Percentiles rank a stretch among this genome's conserved stretches.
phyloP scores from a whole-genome alignment of 202 grass and related monocot genomes.

The Cymbopogon flexuosus region DNA sequence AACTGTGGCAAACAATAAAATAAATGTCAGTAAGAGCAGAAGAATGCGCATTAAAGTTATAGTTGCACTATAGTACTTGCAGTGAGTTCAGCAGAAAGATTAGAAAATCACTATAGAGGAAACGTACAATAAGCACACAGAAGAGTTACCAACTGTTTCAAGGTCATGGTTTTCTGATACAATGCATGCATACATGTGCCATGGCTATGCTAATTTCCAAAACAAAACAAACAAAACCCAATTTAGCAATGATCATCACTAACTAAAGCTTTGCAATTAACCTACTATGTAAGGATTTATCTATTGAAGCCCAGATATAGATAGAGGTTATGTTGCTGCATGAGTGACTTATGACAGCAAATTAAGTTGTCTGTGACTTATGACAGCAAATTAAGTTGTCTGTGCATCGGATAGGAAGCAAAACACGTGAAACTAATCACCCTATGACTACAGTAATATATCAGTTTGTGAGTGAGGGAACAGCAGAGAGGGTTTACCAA shows the following conservation, averaged over 20 bases:
- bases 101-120: background rate
- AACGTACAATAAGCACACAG: background rate
- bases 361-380: background rate
- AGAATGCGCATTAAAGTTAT: background rate
- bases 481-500: constrained; percentile 45
- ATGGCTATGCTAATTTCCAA: background rate
- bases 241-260: background rate
- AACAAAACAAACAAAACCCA: background rate
- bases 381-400: background rate
- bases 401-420: background rate
- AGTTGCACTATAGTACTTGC: background rate
- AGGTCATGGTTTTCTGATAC: background rate
- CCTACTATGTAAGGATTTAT: constrained; percentile 2
- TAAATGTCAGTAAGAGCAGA: constrained; percentile 10
- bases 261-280: background rate
- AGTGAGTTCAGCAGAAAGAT: background rate
- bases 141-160: background rate
- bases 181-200: background rate
- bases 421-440: background rate
- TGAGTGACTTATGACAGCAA: background rate
- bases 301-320: background rate
- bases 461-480: background rate
- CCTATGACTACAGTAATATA: background rate
- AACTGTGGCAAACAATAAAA: too few species aligned
- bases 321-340: background rate